Conservation (phyloP, 192 early-diverging fungal species). For the Haplosporangium gracile region DNA sequence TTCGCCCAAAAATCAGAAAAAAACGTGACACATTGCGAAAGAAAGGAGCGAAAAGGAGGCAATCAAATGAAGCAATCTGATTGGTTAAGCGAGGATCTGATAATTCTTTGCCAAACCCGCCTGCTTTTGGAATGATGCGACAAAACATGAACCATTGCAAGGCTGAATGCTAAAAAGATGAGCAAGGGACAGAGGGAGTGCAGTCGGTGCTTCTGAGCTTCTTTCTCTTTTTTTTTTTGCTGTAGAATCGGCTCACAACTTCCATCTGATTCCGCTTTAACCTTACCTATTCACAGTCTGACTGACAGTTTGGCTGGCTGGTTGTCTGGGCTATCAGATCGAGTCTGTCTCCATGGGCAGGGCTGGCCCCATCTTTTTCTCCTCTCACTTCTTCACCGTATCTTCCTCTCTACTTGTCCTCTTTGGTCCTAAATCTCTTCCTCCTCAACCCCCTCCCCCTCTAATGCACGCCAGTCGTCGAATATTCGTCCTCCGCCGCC, state of each 20-base stretch:
- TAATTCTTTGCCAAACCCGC: neutral
- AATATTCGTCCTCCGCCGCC: conserved; percentile 6
- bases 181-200: neutral
- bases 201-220: neutral
- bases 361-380: neutral
- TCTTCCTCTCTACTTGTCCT: neutral
- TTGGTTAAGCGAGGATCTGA: neutral
- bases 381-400: neutral
- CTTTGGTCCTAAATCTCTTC: neutral
- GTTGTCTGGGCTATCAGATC: neutral
- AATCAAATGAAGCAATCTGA: neutral
- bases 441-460: no score
- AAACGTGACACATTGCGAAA: neutral
- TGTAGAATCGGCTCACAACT: neutral
- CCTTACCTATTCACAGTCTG: neutral
- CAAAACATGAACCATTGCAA: neutral
- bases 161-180: neutral
- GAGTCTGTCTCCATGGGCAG: neutral
- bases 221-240: neutral
- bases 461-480: neutral
- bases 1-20: neutral
- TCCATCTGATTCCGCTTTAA: neutral
- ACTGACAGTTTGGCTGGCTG: neutral
- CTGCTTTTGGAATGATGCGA: neutral
- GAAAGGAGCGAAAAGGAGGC: neutral